phyloP scores from a whole-genome alignment of 768 basidiomycete species.

The Clavaria fumosa region DNA sequence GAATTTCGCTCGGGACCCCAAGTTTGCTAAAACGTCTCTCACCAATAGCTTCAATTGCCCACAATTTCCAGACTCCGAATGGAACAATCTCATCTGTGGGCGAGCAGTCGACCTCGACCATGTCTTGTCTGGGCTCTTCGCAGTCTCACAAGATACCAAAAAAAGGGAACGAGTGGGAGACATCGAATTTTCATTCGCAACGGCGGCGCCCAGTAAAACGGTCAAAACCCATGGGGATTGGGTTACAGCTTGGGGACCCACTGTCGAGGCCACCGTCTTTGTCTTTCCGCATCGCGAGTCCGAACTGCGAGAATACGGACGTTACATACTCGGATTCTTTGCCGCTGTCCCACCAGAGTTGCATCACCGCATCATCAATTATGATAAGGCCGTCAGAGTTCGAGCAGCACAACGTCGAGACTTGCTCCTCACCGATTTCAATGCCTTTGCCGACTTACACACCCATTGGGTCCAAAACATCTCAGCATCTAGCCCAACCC shows the following conservation, averaged over 20 bases:
- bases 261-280: conserved; percentile 7
- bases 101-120: conserved; percentile 15
- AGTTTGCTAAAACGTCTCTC: conserved; percentile 5
- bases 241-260: conserved; percentile 8
- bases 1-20: conserved; percentile 3
- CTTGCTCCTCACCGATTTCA: conserved; percentile 13
- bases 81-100: conserved; percentile 13
- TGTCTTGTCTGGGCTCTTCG: conserved; percentile 10
- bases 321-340: conserved; percentile 12
- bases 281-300: conserved; percentile 11
- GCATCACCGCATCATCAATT: conserved; percentile 13
- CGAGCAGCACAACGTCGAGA: conserved; percentile 7
- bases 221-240: conserved; percentile 9
- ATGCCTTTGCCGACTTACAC: conserved; percentile 5
- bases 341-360: background rate
- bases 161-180: conserved; percentile 8
- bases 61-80: conserved; percentile 14
- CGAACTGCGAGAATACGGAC: conserved; percentile 11
- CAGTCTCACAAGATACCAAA: conserved; percentile 3
- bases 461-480: conserved; percentile 4
- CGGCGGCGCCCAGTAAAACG: conserved; percentile 4
- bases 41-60: conserved; percentile 4
- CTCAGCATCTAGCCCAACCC: background rate
- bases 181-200: conserved; percentile 7
- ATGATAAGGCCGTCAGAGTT: conserved; percentile 15